Percentiles rank a stretch among this genome's conserved stretches.
Evolutionary conservation across 2,329 filamentous ascomycete species (phyloP).

Genomic region (Elsinoe batatas): DNA sequence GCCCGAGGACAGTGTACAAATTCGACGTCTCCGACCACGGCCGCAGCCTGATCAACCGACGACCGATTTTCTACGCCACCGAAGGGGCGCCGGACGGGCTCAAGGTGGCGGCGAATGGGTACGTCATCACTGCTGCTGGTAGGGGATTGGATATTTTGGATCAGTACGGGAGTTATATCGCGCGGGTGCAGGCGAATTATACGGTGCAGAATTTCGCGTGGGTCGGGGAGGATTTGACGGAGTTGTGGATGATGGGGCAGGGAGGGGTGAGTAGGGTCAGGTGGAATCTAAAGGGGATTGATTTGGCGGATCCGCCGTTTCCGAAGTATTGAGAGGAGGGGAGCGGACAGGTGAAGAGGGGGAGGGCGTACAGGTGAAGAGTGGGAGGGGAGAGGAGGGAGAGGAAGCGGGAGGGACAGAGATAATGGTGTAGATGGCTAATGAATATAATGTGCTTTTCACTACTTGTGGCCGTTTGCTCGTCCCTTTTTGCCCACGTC

Average conservation of each 20-base stretch:
- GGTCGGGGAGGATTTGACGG: slow-evolving; percentile 31
- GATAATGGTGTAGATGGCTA: not conserved
- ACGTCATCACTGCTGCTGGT: slow-evolving; percentile 32
- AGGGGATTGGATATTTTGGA: slow-evolving; percentile 34
- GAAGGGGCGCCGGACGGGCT: slow-evolving; percentile 35
- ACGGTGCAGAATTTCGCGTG: slow-evolving; percentile 38
- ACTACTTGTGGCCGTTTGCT: slow-evolving; percentile 4
- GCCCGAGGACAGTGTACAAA: slow-evolving; percentile 30
- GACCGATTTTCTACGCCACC: slow-evolving; percentile 31
- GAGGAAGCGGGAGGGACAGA: not conserved
- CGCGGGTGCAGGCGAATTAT: slow-evolving; percentile 35
- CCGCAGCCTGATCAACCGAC: slow-evolving; percentile 29
- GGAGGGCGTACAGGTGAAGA: not conserved
- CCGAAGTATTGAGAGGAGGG: slow-evolving; percentile 3
- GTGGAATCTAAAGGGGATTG: slow-evolving; percentile 30
- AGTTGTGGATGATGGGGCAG: slow-evolving; percentile 34
- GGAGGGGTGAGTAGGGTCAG: slow-evolving; percentile 31
- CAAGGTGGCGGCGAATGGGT: slow-evolving; percentile 34
- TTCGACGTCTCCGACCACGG: slow-evolving; percentile 31
- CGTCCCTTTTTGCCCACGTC: not conserved
- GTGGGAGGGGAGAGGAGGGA: not conserved
- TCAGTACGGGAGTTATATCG: slow-evolving; percentile 28
- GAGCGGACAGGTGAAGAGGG: not conserved
- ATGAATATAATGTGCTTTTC: not conserved
- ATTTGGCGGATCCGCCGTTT: slow-evolving; percentile 16